These are phyloP conservation scores for Penicillium cinerascens DNA, from an alignment of 495 filamentous ascomycete species.

Conservation along the genomic window DNA sequence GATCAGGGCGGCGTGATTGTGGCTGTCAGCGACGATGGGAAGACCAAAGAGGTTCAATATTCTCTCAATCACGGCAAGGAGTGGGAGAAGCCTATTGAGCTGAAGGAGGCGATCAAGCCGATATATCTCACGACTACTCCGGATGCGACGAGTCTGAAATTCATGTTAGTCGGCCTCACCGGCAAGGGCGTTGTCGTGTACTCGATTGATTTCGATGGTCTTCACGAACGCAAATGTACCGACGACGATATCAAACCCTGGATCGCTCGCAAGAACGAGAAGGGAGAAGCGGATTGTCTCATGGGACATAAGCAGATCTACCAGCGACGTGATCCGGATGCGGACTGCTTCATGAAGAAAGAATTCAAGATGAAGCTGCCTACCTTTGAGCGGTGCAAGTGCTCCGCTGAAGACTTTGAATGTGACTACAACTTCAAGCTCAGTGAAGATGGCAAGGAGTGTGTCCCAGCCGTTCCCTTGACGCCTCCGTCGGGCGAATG, in stretches of 20 bases:
- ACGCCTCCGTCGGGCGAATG: slow-evolving; percentile 59
- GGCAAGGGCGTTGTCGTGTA: slow-evolving; percentile 54
- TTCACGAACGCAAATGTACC: slow-evolving; percentile 79
- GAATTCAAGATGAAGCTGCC: slow-evolving; percentile 72
- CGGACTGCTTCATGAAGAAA: slow-evolving; percentile 83
- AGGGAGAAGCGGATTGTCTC: slow-evolving; percentile 78
- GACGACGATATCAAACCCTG: slow-evolving; percentile 81
- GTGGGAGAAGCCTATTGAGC: slow-evolving; percentile 61
- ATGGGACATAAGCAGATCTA: slow-evolving; percentile 94
- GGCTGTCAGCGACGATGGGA: slow-evolving; percentile 64
- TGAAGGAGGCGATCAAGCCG: slow-evolving; percentile 60
- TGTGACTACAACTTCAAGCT: slow-evolving; percentile 86
- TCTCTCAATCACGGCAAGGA: slow-evolving; percentile 83
- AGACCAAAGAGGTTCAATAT: slow-evolving; percentile 66
- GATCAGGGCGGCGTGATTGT: slow-evolving; percentile 85
- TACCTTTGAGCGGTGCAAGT: slow-evolving; percentile 68
- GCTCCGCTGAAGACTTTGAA: slow-evolving; percentile 80
- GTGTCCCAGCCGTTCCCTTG: slow-evolving; percentile 55
- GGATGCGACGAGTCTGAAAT: slow-evolving; percentile 88
- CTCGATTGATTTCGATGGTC: slow-evolving; percentile 73
- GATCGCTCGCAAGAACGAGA: slow-evolving; percentile 75
- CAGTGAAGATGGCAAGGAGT: slow-evolving; percentile 60
- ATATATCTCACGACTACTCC: slow-evolving; percentile 75
- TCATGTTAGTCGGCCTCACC: slow-evolving; percentile 61
- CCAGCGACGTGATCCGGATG: slow-evolving; percentile 73